Percentiles rank a stretch among this genome's conserved stretches.
Evolutionary conservation across 768 basidiomycete species (phyloP).

Genomic region (Suillus clintonianus): DNA sequence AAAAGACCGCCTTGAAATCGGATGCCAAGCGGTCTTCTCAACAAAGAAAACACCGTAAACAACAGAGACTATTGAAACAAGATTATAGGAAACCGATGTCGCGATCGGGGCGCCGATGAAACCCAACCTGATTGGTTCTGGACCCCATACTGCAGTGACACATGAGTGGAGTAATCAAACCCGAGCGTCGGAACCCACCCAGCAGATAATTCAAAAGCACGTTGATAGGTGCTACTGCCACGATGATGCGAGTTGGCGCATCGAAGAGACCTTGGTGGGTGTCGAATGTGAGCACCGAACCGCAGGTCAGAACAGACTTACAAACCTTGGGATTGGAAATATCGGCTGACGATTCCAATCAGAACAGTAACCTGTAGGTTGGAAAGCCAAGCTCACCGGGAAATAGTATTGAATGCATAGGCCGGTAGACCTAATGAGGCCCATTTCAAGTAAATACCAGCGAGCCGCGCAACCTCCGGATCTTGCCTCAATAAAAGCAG

Average conservation of each 20-base stretch:
- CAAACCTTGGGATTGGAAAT: constrained; percentile 72
- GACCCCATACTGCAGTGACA: constrained; percentile 72
- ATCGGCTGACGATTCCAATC: constrained; percentile 26
- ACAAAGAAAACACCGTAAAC: constrained; percentile 65
- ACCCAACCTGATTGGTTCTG: constrained; percentile 72
- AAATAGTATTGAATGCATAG: constrained; percentile 53
- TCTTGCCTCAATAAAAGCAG: constrained; percentile 76
- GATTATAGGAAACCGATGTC: constrained; percentile 84
- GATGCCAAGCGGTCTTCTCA: constrained; percentile 82
- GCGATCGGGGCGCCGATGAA: constrained; percentile 93
- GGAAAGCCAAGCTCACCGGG: constrained; percentile 35
- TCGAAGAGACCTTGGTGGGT: constrained; percentile 61
- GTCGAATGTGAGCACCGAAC: neutral
- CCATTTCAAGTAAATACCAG: constrained; percentile 73
- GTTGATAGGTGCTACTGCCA: constrained; percentile 82
- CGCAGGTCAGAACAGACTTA: neutral
- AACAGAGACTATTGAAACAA: constrained; percentile 65
- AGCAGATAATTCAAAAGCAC: constrained; percentile 78
- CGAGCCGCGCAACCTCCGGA: constrained; percentile 76
- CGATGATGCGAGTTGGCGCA: constrained; percentile 79
- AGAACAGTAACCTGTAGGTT: neutral
- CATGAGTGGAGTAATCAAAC: neutral
- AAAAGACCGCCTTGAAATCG: constrained; percentile 62
- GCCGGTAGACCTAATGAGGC: constrained; percentile 78
- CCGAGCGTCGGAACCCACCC: constrained; percentile 42